phyloP scores from a whole-genome alignment of 2,329 filamentous ascomycete genomes.

The Phaeosphaeriaceae sp. region DNA sequence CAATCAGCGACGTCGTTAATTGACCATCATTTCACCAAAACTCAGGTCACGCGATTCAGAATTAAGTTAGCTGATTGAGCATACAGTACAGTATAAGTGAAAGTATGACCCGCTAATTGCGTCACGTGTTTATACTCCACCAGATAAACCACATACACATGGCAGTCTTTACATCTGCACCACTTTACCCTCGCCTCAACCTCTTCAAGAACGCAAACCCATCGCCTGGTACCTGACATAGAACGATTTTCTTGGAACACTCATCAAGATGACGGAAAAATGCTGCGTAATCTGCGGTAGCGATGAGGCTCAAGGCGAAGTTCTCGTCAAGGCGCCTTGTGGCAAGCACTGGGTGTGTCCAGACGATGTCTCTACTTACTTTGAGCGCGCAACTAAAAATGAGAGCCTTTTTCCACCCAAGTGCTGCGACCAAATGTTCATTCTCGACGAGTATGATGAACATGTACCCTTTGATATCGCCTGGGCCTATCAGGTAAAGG shows the following conservation, averaged over 20 bases:
- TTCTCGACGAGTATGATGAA: slow-evolving; percentile 29
- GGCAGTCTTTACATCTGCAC: no score
- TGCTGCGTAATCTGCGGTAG: slow-evolving; percentile 33
- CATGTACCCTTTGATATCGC: slow-evolving; percentile 25
- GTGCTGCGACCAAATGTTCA: slow-evolving; percentile 34
- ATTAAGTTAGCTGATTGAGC: neutral
- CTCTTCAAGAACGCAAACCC: no score
- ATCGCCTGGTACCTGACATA: no score
- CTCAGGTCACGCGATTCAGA: no score
- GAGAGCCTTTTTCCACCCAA: slow-evolving; percentile 38
- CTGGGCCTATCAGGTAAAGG: slow-evolving; percentile 31
- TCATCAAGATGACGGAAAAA: slow-evolving; percentile 10
- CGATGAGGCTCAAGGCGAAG: slow-evolving; percentile 20
- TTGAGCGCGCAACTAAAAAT: slow-evolving; percentile 31
- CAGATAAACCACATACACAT: no score
- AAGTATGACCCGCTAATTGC: no score
- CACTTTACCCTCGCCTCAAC: no score
- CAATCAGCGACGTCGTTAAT: no score
- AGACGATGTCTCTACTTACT: slow-evolving; percentile 29
- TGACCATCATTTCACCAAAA: no score
- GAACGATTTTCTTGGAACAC: no score
- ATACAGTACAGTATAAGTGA: no score
- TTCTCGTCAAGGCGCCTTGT: slow-evolving; percentile 29
- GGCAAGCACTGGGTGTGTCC: slow-evolving; percentile 31
- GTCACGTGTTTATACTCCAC: no score